Conservation (phyloP, 1,284 basidiomycete species). For the Exobasidium cylindrosporum region DNA sequence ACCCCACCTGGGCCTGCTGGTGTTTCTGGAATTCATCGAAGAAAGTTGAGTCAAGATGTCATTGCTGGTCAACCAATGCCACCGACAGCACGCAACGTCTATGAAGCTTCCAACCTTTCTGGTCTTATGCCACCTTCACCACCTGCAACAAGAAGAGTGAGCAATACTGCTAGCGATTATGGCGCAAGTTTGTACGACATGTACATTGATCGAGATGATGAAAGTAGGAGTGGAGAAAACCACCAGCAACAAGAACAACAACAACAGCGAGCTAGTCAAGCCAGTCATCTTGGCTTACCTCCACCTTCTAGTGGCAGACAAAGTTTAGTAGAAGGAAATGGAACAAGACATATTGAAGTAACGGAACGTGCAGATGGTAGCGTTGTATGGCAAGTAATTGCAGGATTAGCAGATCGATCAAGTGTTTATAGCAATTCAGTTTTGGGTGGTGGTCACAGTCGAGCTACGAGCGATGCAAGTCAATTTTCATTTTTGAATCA, state of each 20-base stretch:
- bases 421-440: slow-evolving; percentile 35
- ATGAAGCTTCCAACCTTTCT: neutral
- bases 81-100: neutral
- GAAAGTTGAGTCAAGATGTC: slow-evolving; percentile 19
- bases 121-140: neutral
- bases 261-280: neutral
- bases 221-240: neutral
- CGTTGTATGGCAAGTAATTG: slow-evolving; percentile 49
- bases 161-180: slow-evolving; percentile 27
- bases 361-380: slow-evolving; percentile 46
- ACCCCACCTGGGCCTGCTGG: slow-evolving; percentile 20
- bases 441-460: slow-evolving; percentile 19
- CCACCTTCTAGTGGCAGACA: neutral
- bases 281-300: no score
- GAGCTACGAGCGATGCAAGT: slow-evolving; percentile 16
- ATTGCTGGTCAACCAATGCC: slow-evolving; percentile 15
- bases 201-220: slow-evolving; percentile 25
- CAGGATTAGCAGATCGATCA: slow-evolving; percentile 34
- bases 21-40: slow-evolving; percentile 17
- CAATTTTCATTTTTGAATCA: slow-evolving; percentile 15
- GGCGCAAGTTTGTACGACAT: slow-evolving; percentile 44
- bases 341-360: slow-evolving; percentile 40
- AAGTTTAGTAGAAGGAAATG: neutral
- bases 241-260: neutral
- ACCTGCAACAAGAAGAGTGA: neutral